phyloP scores from a whole-genome alignment of 2,329 filamentous ascomycete genomes.

The Leptographium procerum region DNA sequence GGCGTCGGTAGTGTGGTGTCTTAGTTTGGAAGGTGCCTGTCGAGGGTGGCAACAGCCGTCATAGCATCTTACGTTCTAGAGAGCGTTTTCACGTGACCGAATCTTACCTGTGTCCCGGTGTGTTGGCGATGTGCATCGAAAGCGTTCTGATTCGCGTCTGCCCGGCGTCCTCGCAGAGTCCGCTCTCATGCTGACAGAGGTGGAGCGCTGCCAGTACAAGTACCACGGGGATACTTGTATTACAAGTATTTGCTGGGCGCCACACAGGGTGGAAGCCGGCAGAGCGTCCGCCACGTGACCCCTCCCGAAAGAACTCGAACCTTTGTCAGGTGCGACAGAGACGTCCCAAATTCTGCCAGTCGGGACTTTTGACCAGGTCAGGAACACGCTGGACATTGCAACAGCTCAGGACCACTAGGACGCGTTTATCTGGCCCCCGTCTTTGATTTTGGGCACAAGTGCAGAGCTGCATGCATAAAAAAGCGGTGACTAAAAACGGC shows the following conservation, averaged over 20 bases:
- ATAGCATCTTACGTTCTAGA: not conserved
- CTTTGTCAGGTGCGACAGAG: too few species aligned
- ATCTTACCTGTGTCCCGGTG: not conserved
- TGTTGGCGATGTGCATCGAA: too few species aligned
- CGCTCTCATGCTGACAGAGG: not conserved
- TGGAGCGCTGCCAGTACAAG: not conserved
- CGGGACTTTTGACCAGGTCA: not conserved
- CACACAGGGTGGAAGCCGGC: too few species aligned
- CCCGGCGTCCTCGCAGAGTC: too few species aligned
- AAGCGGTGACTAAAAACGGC: slow-evolving; percentile 6
- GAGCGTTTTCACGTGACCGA: not conserved
- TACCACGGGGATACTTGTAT: too few species aligned
- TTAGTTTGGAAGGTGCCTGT: not conserved
- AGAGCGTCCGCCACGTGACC: not conserved
- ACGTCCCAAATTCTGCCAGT: not conserved
- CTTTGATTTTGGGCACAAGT: too few species aligned
- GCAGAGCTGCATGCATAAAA: not conserved
- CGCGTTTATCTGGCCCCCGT: too few species aligned
- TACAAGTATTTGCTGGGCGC: too few species aligned
- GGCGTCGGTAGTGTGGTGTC: not conserved
- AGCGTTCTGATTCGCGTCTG: too few species aligned
- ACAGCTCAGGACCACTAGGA: too few species aligned
- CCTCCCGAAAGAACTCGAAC: too few species aligned
- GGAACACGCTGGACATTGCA: too few species aligned
- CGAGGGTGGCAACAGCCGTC: not conserved